Percentiles rank a stretch among this genome's conserved stretches.
phyloP scores from a whole-genome alignment of 2,329 filamentous ascomycete genomes.

The Hypoxylon sp. region DNA sequence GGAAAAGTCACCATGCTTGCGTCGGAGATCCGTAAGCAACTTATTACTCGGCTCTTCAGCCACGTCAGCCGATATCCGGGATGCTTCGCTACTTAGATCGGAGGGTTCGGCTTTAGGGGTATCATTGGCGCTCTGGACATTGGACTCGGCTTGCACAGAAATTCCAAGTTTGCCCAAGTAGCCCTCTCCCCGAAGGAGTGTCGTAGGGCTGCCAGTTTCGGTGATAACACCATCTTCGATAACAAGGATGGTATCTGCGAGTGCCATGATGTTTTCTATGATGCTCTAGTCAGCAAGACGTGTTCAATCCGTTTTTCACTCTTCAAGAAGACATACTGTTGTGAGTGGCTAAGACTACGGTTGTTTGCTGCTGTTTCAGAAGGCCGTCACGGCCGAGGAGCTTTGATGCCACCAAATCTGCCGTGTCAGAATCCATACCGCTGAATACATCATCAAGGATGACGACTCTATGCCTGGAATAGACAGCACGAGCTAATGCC shows the following conservation, averaged over 20 bases:
- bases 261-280: not conserved
- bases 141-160: not conserved
- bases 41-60: not conserved
- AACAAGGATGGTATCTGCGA: not conserved
- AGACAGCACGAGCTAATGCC: conserved; percentile 51
- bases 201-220: not conserved
- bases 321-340: conserved; percentile 18
- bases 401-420: conserved; percentile 43
- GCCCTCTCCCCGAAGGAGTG: not conserved
- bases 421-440: conserved; percentile 49
- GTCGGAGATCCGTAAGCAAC: not conserved
- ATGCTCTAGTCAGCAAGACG: not conserved
- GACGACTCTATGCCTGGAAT: conserved; percentile 45
- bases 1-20: not conserved
- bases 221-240: not conserved
- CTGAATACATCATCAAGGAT: conserved; percentile 52
- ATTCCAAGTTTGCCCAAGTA: not conserved
- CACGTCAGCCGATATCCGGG: not conserved
- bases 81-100: not conserved
- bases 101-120: not conserved
- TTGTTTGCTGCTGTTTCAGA: conserved; percentile 43
- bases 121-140: not conserved
- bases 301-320: not conserved
- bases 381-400: conserved; percentile 43
- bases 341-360: conserved; percentile 42